Percentiles rank a stretch among this genome's conserved stretches.
Evolutionary conservation across 176 grass and related monocot species (phyloP).

Genomic region (Oryza glaberrima): DNA sequence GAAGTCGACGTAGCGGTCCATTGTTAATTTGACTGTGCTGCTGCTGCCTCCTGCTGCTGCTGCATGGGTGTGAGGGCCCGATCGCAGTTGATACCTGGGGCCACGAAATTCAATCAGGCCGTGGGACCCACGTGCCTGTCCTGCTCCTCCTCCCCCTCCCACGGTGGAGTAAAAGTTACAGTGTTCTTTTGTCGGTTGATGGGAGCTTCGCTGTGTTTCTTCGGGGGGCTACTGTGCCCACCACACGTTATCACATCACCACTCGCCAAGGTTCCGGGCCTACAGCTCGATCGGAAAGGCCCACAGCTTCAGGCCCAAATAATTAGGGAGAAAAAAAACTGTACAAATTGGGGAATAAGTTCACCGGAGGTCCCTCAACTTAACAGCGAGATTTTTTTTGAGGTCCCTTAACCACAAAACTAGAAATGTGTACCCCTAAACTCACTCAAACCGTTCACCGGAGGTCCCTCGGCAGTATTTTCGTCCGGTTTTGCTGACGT

Average conservation of each 20-base stretch:
- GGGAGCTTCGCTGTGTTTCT: background rate
- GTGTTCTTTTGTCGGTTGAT: slow-evolving; percentile 16
- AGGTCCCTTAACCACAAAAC: too few species aligned
- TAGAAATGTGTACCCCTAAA: too few species aligned
- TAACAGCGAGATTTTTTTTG: too few species aligned
- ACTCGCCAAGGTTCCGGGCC: background rate
- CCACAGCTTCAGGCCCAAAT: background rate
- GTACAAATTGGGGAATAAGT: background rate
- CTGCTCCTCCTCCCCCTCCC: too few species aligned
- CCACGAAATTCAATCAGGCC: background rate
- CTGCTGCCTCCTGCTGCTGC: background rate
- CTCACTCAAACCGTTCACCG: too few species aligned
- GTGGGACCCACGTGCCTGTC: slow-evolving; percentile 5
- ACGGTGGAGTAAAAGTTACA: background rate
- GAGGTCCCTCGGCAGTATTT: too few species aligned
- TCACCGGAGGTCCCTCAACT: too few species aligned
- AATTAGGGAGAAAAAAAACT: background rate
- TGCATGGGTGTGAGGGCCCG: background rate
- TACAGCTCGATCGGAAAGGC: background rate
- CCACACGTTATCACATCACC: background rate
- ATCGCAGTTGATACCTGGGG: background rate
- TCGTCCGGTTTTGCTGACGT: too few species aligned
- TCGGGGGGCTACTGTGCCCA: background rate
- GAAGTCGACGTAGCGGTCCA: background rate
- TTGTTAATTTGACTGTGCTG: slow-evolving; percentile 3